Percentiles rank a stretch among this genome's conserved stretches.
These are phyloP conservation scores for Rhynchosporium agropyri DNA, from an alignment of 2,329 filamentous ascomycete species.

Conservation along the genomic window DNA sequence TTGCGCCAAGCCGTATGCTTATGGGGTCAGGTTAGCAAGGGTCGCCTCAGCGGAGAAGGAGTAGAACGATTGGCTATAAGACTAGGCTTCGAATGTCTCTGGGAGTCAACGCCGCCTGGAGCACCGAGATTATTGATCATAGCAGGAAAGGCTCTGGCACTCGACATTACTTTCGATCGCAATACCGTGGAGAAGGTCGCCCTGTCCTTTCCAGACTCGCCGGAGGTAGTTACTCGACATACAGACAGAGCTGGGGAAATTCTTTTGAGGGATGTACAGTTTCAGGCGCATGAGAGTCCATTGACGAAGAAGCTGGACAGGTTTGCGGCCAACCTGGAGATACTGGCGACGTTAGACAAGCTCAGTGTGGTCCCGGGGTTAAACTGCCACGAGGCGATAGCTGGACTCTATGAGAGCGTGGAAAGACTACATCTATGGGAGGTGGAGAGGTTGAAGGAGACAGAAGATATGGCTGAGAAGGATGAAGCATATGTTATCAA, in stretches of 20 bases:
- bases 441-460: conserved; percentile 57
- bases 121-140: conserved; percentile 60
- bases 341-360: conserved; percentile 69
- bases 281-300: conserved; percentile 59
- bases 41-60: conserved; percentile 72
- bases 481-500: conserved; percentile 46
- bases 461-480: conserved; percentile 49
- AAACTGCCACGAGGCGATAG: conserved; percentile 77
- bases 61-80: conserved; percentile 71
- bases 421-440: conserved; percentile 73
- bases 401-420: conserved; percentile 72
- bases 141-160: conserved; percentile 60
- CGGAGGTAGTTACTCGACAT: conserved; percentile 60
- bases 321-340: conserved; percentile 73
- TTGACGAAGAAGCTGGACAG: conserved; percentile 70
- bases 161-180: conserved; percentile 64
- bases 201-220: conserved; percentile 63
- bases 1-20: conserved; percentile 4
- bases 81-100: conserved; percentile 66
- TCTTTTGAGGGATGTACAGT: conserved; percentile 64
- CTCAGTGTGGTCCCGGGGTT: conserved; percentile 69
- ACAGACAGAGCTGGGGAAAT: conserved; percentile 66
- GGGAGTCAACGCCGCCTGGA: conserved; percentile 56
- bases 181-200: conserved; percentile 65
- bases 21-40: conserved; percentile 48